A percentile compares a stretch with the other conserved stretches of the same genome.
phyloP scores from a whole-genome alignment of 306 rosid genomes.

The Mimosa bimucronata region DNA sequence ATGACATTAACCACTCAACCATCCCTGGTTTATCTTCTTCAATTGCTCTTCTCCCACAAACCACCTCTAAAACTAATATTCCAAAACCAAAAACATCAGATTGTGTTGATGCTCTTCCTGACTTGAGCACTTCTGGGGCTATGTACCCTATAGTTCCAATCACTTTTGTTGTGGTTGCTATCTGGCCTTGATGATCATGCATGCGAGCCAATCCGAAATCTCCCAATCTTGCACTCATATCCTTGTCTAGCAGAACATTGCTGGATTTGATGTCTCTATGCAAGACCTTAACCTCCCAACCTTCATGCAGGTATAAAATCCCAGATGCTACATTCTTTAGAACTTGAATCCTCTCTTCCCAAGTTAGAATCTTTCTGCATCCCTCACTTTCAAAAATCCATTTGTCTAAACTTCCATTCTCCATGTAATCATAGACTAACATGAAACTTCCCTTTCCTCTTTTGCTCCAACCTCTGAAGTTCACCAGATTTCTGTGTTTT shows the following conservation, averaged over 20 bases:
- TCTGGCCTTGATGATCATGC: conserved; percentile 41
- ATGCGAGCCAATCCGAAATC: conserved; percentile 53
- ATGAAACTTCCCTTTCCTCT: conserved; percentile 49
- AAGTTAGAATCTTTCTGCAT: conserved; percentile 37
- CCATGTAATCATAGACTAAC: conserved; percentile 60
- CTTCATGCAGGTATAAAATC: conserved; percentile 55
- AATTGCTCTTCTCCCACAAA: conserved; percentile 45
- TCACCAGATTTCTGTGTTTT: conserved; percentile 58
- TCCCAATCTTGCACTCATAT: conserved; percentile 56
- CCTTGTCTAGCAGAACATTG: conserved; percentile 59
- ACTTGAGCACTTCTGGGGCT: conserved; percentile 50
- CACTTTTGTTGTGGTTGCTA: conserved; percentile 41
- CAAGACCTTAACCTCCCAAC: conserved; percentile 59
- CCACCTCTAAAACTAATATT: conserved; percentile 48
- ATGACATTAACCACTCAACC: conserved; percentile 47
- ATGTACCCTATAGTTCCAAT: conserved; percentile 58
- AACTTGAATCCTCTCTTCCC: conserved; percentile 50
- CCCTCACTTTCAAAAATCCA: conserved; percentile 46
- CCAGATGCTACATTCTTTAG: conserved; percentile 58
- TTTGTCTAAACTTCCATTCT: conserved; percentile 55
- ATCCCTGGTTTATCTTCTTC: conserved; percentile 48
- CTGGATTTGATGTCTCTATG: conserved; percentile 60
- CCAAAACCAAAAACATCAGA: conserved; percentile 59
- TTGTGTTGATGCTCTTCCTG: conserved; percentile 41
- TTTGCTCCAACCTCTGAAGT: conserved; percentile 63